Conservation (phyloP, 129 eudicot genomes). For the Ambrosia artemisiifolia region DNA sequence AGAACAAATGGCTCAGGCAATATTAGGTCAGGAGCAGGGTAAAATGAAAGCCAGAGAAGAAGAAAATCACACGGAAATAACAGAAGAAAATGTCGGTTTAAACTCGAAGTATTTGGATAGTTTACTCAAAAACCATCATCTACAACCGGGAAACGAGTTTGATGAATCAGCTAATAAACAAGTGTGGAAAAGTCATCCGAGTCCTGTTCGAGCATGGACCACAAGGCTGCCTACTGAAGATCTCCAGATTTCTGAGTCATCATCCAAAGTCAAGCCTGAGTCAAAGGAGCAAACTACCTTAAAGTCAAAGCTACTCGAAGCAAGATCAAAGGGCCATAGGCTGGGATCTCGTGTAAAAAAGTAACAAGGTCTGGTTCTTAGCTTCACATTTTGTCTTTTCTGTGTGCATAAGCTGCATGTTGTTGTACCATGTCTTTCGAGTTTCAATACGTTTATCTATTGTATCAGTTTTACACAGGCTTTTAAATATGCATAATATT, state of each 20-base stretch:
- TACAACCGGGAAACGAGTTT: conserved; percentile 49
- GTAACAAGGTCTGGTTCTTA: conserved; percentile 48
- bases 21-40: conserved; percentile 27
- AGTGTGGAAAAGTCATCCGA: conserved; percentile 61
- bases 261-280: conserved; percentile 51
- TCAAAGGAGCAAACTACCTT: conserved; percentile 55
- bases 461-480: conserved; percentile 8
- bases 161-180: conserved; percentile 40
- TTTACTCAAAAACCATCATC: conserved; percentile 60
- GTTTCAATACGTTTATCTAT: conserved; percentile 10
- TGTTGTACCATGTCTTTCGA: conserved; percentile 17
- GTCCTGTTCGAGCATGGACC: conserved; percentile 85
- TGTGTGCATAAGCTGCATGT: conserved; percentile 32
- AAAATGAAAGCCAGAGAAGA: conserved; percentile 30
- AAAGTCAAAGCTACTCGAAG: conserved; percentile 86
- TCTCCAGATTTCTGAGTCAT: conserved; percentile 52
- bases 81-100: conserved; percentile 37
- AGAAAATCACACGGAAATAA: conserved; percentile 40
- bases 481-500: conserved; percentile 11
- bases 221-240: conserved; percentile 57
- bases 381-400: background rate
- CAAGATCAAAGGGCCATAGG: conserved; percentile 72
- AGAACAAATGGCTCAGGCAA: conserved; percentile 78
- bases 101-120: conserved; percentile 62
- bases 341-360: conserved; percentile 66